Conservation (phyloP, 352 stramenopile species). For the Pythium volutum region DNA sequence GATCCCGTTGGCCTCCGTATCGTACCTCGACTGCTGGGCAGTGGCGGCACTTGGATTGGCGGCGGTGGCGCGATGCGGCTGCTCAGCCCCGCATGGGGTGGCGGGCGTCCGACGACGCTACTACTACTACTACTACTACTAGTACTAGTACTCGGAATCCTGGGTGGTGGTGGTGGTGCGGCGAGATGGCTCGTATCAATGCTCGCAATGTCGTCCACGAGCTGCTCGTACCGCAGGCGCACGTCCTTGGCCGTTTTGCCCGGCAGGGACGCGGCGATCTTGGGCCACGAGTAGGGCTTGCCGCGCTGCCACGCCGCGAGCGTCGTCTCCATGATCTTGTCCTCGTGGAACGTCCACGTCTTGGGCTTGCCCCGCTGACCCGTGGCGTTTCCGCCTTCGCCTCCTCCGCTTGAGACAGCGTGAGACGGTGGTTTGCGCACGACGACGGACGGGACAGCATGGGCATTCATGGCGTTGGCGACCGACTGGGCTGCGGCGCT, state of each 20-base stretch:
- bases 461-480: constrained; percentile 23
- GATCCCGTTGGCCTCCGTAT: too few relatives aligned
- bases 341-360: constrained; percentile 77
- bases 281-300: constrained; percentile 76
- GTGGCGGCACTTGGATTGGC: constrained; percentile 55
- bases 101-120: background rate
- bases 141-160: background rate
- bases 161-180: constrained; percentile 3
- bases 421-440: background rate
- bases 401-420: background rate
- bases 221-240: constrained; percentile 64
- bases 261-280: constrained; percentile 64
- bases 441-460: constrained; percentile 7
- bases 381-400: too few relatives aligned
- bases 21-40: constrained; percentile 11
- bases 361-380: constrained; percentile 24
- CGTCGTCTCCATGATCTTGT: constrained; percentile 76
- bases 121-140: background rate
- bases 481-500: constrained; percentile 16
- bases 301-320: constrained; percentile 54
- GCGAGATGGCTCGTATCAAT: constrained; percentile 45
- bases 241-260: constrained; percentile 79
- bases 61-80: constrained; percentile 54
- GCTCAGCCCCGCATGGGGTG: constrained; percentile 31
- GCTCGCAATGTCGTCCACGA: constrained; percentile 64